Percentiles rank a stretch among this genome's conserved stretches.
phyloP scores from a whole-genome alignment of 371 early-diverging fungal genomes.

The Syncephalastrum contaminatum region DNA sequence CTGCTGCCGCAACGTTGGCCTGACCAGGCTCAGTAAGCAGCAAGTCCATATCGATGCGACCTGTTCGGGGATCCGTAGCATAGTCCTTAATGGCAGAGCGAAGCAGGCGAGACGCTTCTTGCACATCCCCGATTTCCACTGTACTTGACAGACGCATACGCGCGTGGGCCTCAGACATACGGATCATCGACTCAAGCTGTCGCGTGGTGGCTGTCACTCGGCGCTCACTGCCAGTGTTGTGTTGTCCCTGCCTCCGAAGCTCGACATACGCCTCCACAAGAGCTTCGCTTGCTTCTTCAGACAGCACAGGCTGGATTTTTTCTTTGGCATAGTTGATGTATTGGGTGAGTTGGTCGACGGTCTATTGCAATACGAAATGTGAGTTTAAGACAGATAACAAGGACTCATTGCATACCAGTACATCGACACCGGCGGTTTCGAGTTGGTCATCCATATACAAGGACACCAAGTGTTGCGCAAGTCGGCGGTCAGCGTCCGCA shows the following conservation, averaged over 20 bases:
- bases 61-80: constrained; percentile 98
- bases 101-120: constrained; percentile 86
- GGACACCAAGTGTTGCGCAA: constrained; percentile 86
- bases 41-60: constrained; percentile 97
- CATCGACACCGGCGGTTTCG: constrained; percentile 51
- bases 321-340: constrained; percentile 93
- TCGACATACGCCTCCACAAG: constrained; percentile 88
- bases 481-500: constrained; percentile 81
- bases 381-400: constrained; percentile 7
- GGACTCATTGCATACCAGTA: constrained; percentile 45
- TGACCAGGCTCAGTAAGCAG: too few relatives aligned
- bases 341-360: constrained; percentile 78
- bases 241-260: constrained; percentile 82
- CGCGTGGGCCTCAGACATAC: constrained; percentile 99
- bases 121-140: constrained; percentile 81
- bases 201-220: constrained; percentile 97
- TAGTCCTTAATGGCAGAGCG: constrained; percentile 92
- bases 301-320: constrained; percentile 78
- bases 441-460: constrained; percentile 80
- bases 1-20: too few relatives aligned
- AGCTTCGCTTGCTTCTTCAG: constrained; percentile 76
- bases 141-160: constrained; percentile 78
- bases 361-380: constrained; percentile 42
- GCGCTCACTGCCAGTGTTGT: constrained; percentile 57
- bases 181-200: constrained; percentile 99